A percentile compares a stretch with the other conserved stretches of the same genome.
These are phyloP conservation scores for Taphrina deformans DNA, from an alignment of 1,139 yeast genomes.

Conservation along the genomic window DNA sequence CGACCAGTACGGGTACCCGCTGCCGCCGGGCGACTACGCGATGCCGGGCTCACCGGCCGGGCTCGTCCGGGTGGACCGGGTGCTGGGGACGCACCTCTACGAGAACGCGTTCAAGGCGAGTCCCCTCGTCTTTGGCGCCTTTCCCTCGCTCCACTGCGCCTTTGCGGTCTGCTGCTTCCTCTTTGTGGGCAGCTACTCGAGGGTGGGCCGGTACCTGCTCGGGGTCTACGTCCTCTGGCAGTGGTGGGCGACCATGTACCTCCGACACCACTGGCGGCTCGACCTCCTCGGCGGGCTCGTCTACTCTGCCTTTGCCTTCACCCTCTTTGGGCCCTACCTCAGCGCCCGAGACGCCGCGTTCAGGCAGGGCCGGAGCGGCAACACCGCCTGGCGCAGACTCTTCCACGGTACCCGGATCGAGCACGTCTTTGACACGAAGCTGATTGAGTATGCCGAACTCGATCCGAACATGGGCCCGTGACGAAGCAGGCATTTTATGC, in stretches of 20 bases:
- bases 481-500: too few species aligned
- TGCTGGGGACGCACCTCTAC: conserved; percentile 80
- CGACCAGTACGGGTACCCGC: conserved; percentile 84
- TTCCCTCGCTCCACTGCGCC: conserved; percentile 85
- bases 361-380: conserved; percentile 17
- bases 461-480: not conserved
- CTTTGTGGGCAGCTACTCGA: conserved; percentile 49
- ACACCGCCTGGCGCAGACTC: conserved; percentile 24
- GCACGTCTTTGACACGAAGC: conserved; percentile 14
- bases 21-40: conserved; percentile 84
- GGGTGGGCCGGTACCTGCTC: conserved; percentile 42
- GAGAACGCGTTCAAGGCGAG: conserved; percentile 79
- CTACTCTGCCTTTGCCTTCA: conserved; percentile 53
- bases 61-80: conserved; percentile 76
- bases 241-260: conserved; percentile 75
- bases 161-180: conserved; percentile 59
- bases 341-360: conserved; percentile 17
- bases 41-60: conserved; percentile 99
- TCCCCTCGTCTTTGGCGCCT: conserved; percentile 95
- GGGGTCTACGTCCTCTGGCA: conserved; percentile 53
- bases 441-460: conserved; percentile 12
- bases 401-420: conserved; percentile 26
- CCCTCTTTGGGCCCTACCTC: conserved; percentile 14
- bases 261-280: conserved; percentile 70
- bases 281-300: conserved; percentile 58